These are phyloP conservation scores for Aeschynomene evenia DNA, from an alignment of 306 rosid genomes.

Conservation along the genomic window DNA sequence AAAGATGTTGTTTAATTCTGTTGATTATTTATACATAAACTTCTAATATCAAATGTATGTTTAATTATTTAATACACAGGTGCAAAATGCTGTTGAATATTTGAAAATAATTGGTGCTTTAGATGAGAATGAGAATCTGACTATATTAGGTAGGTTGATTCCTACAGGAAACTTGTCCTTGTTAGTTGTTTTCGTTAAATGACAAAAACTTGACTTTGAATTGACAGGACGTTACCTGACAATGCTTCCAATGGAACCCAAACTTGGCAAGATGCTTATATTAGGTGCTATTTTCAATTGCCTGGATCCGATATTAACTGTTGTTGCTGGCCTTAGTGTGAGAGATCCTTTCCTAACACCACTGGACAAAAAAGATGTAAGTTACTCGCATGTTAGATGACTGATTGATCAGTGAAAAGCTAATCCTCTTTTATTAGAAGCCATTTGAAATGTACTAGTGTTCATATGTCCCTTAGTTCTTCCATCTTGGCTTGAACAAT, in stretches of 20 bases:
- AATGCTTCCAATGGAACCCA: conserved; percentile 96
- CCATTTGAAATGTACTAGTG: conserved; percentile 3
- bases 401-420: conserved; percentile 22
- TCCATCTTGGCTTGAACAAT: background rate
- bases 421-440: background rate
- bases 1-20: background rate
- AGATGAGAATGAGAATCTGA: conserved; percentile 85
- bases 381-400: conserved; percentile 32
- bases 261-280: conserved; percentile 94
- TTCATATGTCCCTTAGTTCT: background rate
- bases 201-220: conserved; percentile 21
- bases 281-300: conserved; percentile 83
- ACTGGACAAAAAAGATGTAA: conserved; percentile 86
- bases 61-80: conserved; percentile 50
- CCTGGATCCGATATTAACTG: conserved; percentile 86
- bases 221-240: conserved; percentile 76
- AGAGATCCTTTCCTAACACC: conserved; percentile 94
- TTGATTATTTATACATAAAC: conserved; percentile 25
- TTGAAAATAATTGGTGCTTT: conserved; percentile 81
- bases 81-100: conserved; percentile 92
- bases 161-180: conserved; percentile 26
- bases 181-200: conserved; percentile 12
- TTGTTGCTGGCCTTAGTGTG: conserved; percentile 93
- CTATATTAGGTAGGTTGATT: conserved; percentile 63
- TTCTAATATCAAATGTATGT: conserved; percentile 22